Evolutionary conservation across 441 rosid species (phyloP), one percentile per base, ranked within the genome.

Genomic region (Pelargonium exstipulatum): DNA sequence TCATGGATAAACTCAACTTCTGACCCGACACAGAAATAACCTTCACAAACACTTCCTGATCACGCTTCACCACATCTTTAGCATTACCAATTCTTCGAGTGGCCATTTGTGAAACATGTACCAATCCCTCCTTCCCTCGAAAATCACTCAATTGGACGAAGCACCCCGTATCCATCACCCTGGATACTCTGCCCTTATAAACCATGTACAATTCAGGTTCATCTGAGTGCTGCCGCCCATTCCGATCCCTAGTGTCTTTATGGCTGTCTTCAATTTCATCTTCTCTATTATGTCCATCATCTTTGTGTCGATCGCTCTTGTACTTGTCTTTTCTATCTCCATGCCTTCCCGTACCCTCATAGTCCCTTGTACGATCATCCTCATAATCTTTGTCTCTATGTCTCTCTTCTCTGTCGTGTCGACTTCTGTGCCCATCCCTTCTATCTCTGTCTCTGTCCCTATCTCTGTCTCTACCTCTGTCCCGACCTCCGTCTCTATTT

Each of bases 41-140:
- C 82, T 90, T 90, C 18, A 86, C 93, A 76, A 75, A 88, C 73
- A 88, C 93, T 51, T 83, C 89, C 84, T 83, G 88, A 58, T 88
- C 90, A 22, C 89, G 73, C 85, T 86, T 88, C 51, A 88, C 91
- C 37, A 85, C 79, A 75, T 86, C 88, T 66, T 85, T 83, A 0
- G 88, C 91, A 55, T 83, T 86, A n/a, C 73, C 71, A 69, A 86
- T 77, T 70, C 90, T 90, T 76, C 89, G 81, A 69, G 74, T 85
- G 40, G 94, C 89, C 65, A 89, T 85, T 83, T 91, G 96, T 6
- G 96, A 89, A 74, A 89, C 82, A 82, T 89, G 96, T 40, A 89
- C 92, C 74, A 89, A 60, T 29, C 96, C 96, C 83, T 89, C 97
- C 69, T 87, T 89, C 14, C 92, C 94, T 73, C 85, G 81, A 69